Evolutionary conservation across 306 rosid species (phyloP).

Genomic region (Inga laurina): DNA sequence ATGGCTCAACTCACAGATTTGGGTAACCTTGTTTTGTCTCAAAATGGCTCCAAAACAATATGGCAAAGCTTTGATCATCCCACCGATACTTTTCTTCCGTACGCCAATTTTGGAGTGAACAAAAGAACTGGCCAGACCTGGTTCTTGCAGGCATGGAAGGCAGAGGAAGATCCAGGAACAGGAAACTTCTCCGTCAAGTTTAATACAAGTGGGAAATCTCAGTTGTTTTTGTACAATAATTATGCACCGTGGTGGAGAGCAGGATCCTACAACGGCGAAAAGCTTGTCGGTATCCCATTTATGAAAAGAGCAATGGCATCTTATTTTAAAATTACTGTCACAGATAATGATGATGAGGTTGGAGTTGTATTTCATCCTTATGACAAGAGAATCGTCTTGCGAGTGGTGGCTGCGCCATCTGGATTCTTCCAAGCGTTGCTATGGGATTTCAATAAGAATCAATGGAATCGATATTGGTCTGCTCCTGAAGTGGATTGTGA

Average conservation of each 20-base stretch:
- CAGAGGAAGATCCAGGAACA: slow-evolving; percentile 20
- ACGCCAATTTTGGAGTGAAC: slow-evolving; percentile 20
- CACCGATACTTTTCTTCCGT: not conserved
- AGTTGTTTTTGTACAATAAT: not conserved
- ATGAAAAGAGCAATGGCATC: not conserved
- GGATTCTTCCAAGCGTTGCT: slow-evolving; percentile 36
- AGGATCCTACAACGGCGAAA: slow-evolving; percentile 17
- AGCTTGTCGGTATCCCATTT: not conserved
- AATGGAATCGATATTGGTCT: slow-evolving; percentile 51
- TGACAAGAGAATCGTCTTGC: slow-evolving; percentile 18
- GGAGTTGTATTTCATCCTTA: slow-evolving; percentile 4
- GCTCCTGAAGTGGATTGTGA: slow-evolving; percentile 54
- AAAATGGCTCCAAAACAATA: not conserved
- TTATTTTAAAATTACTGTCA: not conserved
- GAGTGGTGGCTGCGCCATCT: slow-evolving; percentile 30
- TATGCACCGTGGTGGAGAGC: not conserved
- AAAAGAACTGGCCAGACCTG: slow-evolving; percentile 8
- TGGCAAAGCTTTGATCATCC: not conserved
- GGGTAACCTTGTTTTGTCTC: not conserved
- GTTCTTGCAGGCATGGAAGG: slow-evolving; percentile 23
- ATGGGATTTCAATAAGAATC: slow-evolving; percentile 43
- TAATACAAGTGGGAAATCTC: not conserved
- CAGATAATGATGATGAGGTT: not conserved
- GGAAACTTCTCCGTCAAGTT: not conserved
- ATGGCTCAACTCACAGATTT: not conserved